A percentile compares a stretch with the other conserved stretches of the same genome.
Evolutionary conservation across 768 basidiomycete genomes (phyloP).

Genomic region (Mycena haematopus): DNA sequence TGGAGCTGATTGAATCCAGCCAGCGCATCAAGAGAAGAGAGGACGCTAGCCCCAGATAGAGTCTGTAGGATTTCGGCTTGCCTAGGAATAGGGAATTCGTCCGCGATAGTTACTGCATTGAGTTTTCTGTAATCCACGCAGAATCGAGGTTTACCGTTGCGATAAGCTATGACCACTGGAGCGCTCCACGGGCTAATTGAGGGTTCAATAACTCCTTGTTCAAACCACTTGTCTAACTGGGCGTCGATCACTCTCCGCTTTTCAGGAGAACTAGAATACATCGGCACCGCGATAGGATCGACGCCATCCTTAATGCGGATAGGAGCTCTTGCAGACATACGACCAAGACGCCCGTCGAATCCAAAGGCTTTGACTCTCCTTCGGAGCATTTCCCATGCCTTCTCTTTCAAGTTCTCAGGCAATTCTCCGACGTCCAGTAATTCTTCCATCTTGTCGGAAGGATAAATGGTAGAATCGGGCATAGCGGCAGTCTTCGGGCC

Average conservation of each 20-base stretch:
- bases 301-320: neutral
- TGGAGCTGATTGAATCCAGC: too few species aligned
- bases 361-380: neutral
- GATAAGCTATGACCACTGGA: too few species aligned
- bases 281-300: slow-evolving; percentile 11
- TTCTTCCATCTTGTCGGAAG: neutral
- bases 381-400: neutral
- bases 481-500: neutral
- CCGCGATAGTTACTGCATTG: too few species aligned
- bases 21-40: too few species aligned
- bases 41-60: too few species aligned
- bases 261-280: neutral
- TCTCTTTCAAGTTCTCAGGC: neutral
- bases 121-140: too few species aligned
- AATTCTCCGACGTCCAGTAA: neutral
- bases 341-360: neutral
- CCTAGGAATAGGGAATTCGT: too few species aligned
- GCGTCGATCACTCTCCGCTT: too few species aligned
- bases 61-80: too few species aligned
- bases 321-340: neutral
- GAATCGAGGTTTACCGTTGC: neutral
- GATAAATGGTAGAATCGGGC: neutral
- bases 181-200: too few species aligned
- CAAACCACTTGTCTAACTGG: too few species aligned
- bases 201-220: too few species aligned